Evolutionary conservation across 495 filamentous ascomycete species (phyloP), one percentile per base, ranked within the genome.

Genomic region (Trichoderma erinaceum): DNA sequence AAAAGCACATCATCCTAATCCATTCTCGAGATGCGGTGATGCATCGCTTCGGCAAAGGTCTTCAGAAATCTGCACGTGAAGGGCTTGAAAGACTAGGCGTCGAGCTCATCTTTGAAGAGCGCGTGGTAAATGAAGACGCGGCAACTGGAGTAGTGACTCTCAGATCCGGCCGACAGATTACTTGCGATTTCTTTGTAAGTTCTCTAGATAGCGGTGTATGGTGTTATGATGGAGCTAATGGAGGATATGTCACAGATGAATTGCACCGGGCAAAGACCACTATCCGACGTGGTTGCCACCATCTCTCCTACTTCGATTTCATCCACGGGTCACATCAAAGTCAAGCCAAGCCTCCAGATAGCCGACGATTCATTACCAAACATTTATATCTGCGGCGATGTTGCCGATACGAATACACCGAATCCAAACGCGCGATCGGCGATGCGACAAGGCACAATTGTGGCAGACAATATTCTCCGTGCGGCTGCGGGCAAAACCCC

Each of bases 1-100:
- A 83, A 10, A 88, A 88, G 73, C 74, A 82, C 27, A 78, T 88
- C 35, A 81, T 79, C 0, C 75, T 89, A 27, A 78, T 88, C 12
- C 86, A 89, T 72, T 88, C 85, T 1, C 73, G 86, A 32, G 70
- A 73, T 1, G 74, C 78, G 1, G 71, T 88, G 32, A 82, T 88
- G 80, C 79, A 82, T 12, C 79, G 72, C 10, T 89, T 88, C 73
- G 83, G 86, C 46, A 68, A 68, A 23, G 69, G 73, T 16, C 73
- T 89, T 16, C 83, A 86, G 68, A 77, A 80, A 0, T 70, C 80
- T 25, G 79, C 84, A 1, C 65, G 70, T 69, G 70, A 77, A 2
- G 77, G 68, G 13, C 68, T 85, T 67, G 41, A 75, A 44, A 70
- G 68, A 15, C 66, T 86, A 21, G 80, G 80, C 0, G 77, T 86